Evolutionary conservation across 495 filamentous ascomycete genomes (phyloP).

Genomic region (Penicilliopsis zonata): DNA sequence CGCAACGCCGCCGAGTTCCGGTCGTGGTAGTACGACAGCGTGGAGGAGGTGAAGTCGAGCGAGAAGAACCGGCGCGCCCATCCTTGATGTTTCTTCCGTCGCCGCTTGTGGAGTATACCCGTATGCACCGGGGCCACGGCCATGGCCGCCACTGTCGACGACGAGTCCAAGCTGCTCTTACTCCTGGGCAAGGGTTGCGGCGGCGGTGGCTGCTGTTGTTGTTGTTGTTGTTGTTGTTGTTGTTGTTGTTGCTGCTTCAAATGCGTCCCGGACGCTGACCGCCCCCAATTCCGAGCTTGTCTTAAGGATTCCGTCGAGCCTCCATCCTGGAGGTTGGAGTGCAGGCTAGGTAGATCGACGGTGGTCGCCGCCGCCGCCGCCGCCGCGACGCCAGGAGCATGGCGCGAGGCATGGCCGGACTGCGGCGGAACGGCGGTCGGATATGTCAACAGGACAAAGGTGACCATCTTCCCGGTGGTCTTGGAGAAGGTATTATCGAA

Average conservation of each 20-base stretch:
- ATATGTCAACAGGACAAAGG: constrained; percentile 88
- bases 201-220: constrained; percentile 14
- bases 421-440: constrained; percentile 75
- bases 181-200: too few relatives aligned
- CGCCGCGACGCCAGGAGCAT: constrained; percentile 29
- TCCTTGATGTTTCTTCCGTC: constrained; percentile 85
- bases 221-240: constrained; percentile 15
- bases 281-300: constrained; percentile 3
- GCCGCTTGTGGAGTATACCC: constrained; percentile 74
- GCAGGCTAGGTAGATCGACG: constrained; percentile 2
- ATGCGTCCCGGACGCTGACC: constrained; percentile 1
- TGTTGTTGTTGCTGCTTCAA: constrained; percentile 1
- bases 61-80: constrained; percentile 91
- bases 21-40: constrained; percentile 91
- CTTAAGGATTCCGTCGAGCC: constrained; percentile 22
- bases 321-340: constrained; percentile 5
- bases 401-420: constrained; percentile 53
- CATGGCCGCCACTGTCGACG: constrained; percentile 2
- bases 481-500: constrained; percentile 99
- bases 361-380: constrained; percentile 11
- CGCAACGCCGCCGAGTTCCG: constrained; percentile 80
- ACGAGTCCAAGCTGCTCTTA: constrained; percentile 11
- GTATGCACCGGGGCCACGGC: constrained; percentile 57
- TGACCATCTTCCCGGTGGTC: constrained; percentile 85
- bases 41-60: constrained; percentile 80